Evolutionary conservation across 2,329 filamentous ascomycete species (phyloP).

Genomic region (Exophiala sp.): DNA sequence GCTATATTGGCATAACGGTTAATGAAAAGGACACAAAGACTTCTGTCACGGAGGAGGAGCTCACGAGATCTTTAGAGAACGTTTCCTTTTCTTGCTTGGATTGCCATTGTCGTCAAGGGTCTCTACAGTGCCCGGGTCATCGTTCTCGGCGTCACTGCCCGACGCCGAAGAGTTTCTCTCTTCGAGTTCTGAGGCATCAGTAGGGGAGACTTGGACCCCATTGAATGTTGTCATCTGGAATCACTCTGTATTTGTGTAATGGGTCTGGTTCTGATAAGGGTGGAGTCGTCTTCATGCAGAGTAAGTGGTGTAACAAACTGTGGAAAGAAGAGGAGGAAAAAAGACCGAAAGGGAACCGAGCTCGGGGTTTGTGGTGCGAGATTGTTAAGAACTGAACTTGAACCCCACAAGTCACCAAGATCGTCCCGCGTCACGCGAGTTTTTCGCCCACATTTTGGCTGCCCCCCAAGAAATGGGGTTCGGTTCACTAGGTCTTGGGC

Average conservation of each 20-base stretch:
- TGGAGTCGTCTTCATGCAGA: slow-evolving; percentile 1
- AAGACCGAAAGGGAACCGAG: slow-evolving; percentile 11
- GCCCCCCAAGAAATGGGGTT: too few relatives aligned
- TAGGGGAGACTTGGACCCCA: slow-evolving; percentile 16
- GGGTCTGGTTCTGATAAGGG: background rate
- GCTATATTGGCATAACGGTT: slow-evolving; percentile 23
- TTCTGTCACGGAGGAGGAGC: background rate
- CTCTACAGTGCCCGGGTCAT: slow-evolving; percentile 11
- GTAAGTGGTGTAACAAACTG: background rate
- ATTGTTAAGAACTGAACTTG: background rate
- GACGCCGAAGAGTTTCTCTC: slow-evolving; percentile 21
- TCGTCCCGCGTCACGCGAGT: too few relatives aligned
- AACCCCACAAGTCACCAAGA: background rate
- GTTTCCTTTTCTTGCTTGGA: slow-evolving; percentile 52
- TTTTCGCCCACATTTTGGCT: too few relatives aligned
- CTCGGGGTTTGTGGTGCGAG: slow-evolving; percentile 2
- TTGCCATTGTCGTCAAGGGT: slow-evolving; percentile 6
- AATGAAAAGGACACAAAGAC: too few relatives aligned
- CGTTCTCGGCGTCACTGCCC: slow-evolving; percentile 21
- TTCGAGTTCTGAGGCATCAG: slow-evolving; percentile 12
- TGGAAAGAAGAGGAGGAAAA: slow-evolving; percentile 2
- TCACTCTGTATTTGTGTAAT: background rate
- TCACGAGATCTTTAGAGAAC: slow-evolving; percentile 39
- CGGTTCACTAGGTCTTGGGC: too few relatives aligned
- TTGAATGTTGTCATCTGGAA: slow-evolving; percentile 18